phyloP scores from a whole-genome alignment of 345 rosid genomes.

The Laguncularia racemosa region DNA sequence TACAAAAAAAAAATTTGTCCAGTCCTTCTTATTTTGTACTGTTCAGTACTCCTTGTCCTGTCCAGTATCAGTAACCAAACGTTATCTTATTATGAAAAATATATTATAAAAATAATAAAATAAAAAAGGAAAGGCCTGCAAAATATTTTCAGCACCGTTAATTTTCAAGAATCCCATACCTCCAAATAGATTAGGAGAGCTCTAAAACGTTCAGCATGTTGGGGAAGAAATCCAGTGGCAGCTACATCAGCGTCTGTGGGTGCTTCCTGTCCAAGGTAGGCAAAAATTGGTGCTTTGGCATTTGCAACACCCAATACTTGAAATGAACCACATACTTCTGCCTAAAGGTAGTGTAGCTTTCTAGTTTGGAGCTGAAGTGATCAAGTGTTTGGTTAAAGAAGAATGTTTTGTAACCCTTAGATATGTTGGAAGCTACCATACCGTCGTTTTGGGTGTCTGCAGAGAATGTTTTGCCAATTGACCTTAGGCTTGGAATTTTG shows the following conservation, averaged over 20 bases:
- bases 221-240: constrained; percentile 18
- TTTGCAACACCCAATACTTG: constrained; percentile 39
- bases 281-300: constrained; percentile 36
- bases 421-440: not conserved
- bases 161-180: constrained; percentile 12
- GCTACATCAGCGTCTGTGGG: constrained; percentile 20
- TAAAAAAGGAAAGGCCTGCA: no score
- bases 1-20: no score
- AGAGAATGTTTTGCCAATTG: no score
- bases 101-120: no score
- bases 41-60: no score
- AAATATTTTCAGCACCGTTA: no score
- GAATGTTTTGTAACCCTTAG: constrained; percentile 16
- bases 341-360: constrained; percentile 44
- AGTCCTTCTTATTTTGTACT: no score
- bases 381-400: constrained; percentile 40
- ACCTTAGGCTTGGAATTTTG: no score
- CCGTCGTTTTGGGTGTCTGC: no score
- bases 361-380: constrained; percentile 44
- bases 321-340: constrained; percentile 38
- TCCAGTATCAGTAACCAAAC: no score
- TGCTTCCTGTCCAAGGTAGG: constrained; percentile 37
- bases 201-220: constrained; percentile 23
- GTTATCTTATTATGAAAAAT: no score
- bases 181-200: constrained; percentile 38